phyloP scores from a whole-genome alignment of 164 flowering plant species.

The Sedum album region DNA sequence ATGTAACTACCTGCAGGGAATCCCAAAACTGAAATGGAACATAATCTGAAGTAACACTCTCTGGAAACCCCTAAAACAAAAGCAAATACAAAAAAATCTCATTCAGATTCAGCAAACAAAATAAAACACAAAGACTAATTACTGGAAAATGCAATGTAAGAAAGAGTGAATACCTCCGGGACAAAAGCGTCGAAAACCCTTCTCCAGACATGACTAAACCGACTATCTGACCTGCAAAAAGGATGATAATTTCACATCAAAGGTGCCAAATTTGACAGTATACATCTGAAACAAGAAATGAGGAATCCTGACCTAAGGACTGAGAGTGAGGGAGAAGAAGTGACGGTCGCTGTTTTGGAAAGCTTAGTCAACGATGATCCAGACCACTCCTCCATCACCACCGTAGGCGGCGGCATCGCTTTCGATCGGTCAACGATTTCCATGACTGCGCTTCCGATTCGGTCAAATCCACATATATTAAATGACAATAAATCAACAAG shows the following conservation, averaged over 20 bases:
- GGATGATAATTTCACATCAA: not conserved
- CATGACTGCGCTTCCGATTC: not conserved
- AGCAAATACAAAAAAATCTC: not conserved
- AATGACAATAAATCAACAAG: not conserved
- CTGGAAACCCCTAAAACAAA: constrained; percentile 61
- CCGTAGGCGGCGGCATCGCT: not conserved
- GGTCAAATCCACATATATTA: not conserved
- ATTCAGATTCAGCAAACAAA: not conserved
- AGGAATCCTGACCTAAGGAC: constrained; percentile 32
- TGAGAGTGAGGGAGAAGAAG: constrained; percentile 34
- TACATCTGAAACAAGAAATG: not conserved
- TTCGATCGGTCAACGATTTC: not conserved
- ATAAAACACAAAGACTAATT: not conserved
- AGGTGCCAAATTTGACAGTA: not conserved
- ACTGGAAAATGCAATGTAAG: not conserved
- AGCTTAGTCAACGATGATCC: constrained; percentile 72
- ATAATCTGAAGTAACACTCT: constrained; percentile 64
- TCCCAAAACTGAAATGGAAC: constrained; percentile 91
- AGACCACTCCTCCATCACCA: constrained; percentile 64
- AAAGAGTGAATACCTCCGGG: constrained; percentile 52
- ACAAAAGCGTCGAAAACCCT: constrained; percentile 78
- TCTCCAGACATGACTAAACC: constrained; percentile 46
- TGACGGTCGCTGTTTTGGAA: constrained; percentile 57
- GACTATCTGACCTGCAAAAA: constrained; percentile 40
- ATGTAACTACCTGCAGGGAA: constrained; percentile 63